Evolutionary conservation across 83 land plant genomes (phyloP).

Genomic region (Thuja plicata): DNA sequence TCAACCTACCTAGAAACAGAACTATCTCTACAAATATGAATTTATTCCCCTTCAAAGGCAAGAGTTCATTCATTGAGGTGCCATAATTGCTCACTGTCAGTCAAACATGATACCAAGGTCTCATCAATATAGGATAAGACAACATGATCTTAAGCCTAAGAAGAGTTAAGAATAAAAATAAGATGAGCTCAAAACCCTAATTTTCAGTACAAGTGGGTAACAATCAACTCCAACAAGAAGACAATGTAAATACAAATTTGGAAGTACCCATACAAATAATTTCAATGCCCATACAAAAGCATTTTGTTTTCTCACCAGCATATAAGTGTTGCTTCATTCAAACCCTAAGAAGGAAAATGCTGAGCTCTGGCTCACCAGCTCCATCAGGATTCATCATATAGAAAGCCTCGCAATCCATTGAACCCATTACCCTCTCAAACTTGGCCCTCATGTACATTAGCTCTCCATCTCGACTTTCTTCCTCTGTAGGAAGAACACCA

Average conservation of each 20-base stretch:
- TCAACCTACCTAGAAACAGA: too few species aligned
- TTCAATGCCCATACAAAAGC: neutral
- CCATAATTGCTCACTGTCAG: neutral
- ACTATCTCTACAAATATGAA: neutral
- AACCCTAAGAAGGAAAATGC: conserved; percentile 60
- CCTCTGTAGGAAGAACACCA: conserved; percentile 14
- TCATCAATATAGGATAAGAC: neutral
- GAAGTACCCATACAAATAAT: neutral
- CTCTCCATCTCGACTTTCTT: conserved; percentile 39
- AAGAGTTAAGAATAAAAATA: neutral
- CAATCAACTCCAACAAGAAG: neutral
- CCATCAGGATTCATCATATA: conserved; percentile 24
- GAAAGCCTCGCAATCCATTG: conserved; percentile 56
- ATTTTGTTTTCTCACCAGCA: neutral
- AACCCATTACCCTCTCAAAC: conserved; percentile 58
- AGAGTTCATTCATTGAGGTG: neutral
- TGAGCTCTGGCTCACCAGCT: conserved; percentile 43
- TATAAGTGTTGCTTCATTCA: neutral
- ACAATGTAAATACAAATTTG: neutral
- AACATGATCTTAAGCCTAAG: too few species aligned
- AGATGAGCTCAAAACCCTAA: too few species aligned
- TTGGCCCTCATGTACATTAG: conserved; percentile 54
- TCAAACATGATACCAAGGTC: neutral
- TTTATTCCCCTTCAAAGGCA: neutral
- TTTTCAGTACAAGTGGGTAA: neutral